Base-by-base conservation (phyloP, 106 monocot species). In the Dioscorea zingiberensis region DNA sequence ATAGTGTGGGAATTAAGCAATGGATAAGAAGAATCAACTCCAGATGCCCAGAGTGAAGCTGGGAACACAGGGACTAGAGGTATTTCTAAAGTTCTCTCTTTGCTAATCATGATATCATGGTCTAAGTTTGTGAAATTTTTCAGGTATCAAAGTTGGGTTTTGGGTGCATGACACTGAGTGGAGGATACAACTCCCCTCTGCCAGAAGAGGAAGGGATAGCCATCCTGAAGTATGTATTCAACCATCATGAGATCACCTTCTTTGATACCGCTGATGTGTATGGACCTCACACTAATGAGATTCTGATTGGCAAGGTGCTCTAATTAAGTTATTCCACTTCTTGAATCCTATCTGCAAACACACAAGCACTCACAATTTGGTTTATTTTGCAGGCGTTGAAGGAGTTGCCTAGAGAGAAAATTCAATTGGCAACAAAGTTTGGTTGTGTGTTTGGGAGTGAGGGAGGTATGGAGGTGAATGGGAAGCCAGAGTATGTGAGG, bases 211-310 rank as follows among this genome's bases (percentile, higher is more conserved):
- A 17, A 14, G 86, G 83, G 7, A 62, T 91, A n/a, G 29, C 81
- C 21, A 21, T 91, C 55, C 76, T 91, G 70, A 73, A 75, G 62
- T 65, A 82, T 14, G 87, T 84, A 13, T 93, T 87, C 63, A 14
- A 77, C 12, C 60, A 47, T 1, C 60, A 47, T 1, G 92, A 84
- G 25, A 70, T 85, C 71, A 92, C 92, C 26, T 92, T 92, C 72
- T 92, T 92, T 55, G 92, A 92, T 62, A 87, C 87, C 23, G 62
- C 87, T 10, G 75, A 85, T 21, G 53, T 63, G 21, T 93, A 91
- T 47, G 91, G 87, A 18, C 83, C 83, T 1, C 68, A 69, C 30
- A 76, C 84, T 23, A 77, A 77, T 23, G 77, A 77, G 47, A 71
- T 66, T 27, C 66, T 77, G n/a, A 48, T 77, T 19, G 77, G 77